Evolutionary conservation across 2,329 filamentous ascomycete genomes (phyloP).

Genomic region (Cercospora berteroae): DNA sequence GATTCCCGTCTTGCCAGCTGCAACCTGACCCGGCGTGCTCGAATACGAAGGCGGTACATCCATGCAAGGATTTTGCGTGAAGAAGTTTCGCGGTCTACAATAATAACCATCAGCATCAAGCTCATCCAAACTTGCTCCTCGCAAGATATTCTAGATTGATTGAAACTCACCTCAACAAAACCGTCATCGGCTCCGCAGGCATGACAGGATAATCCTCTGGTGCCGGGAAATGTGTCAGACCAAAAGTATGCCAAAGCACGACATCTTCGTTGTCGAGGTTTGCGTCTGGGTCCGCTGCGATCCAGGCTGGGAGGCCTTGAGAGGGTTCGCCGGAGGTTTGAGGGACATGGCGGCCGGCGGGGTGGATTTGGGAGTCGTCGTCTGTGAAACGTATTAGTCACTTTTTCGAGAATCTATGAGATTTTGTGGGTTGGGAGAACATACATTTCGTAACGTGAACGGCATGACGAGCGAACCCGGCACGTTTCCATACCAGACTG

Average conservation of each 20-base stretch:
- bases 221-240: slow-evolving; percentile 81
- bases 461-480: slow-evolving; percentile 81
- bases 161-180: slow-evolving; percentile 40
- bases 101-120: not conserved
- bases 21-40: slow-evolving; percentile 67
- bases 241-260: slow-evolving; percentile 93
- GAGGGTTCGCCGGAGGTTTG: slow-evolving; percentile 81
- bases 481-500: slow-evolving; percentile 83
- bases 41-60: slow-evolving; percentile 77
- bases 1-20: slow-evolving; percentile 37
- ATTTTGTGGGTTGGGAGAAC: slow-evolving; percentile 29
- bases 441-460: slow-evolving; percentile 87
- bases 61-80: slow-evolving; percentile 72
- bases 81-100: slow-evolving; percentile 70
- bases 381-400: slow-evolving; percentile 49
- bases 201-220: slow-evolving; percentile 93
- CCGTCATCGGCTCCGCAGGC: slow-evolving; percentile 66
- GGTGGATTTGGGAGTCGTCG: slow-evolving; percentile 76
- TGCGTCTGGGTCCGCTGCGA: slow-evolving; percentile 63
- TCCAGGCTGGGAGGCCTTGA: slow-evolving; percentile 71
- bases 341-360: slow-evolving; percentile 81
- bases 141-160: no score
- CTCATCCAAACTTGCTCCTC: not conserved
- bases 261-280: slow-evolving; percentile 78
- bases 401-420: no score